phyloP scores from a whole-genome alignment of 1,139 yeast genomes.

The Geotrichum histeridarum region DNA sequence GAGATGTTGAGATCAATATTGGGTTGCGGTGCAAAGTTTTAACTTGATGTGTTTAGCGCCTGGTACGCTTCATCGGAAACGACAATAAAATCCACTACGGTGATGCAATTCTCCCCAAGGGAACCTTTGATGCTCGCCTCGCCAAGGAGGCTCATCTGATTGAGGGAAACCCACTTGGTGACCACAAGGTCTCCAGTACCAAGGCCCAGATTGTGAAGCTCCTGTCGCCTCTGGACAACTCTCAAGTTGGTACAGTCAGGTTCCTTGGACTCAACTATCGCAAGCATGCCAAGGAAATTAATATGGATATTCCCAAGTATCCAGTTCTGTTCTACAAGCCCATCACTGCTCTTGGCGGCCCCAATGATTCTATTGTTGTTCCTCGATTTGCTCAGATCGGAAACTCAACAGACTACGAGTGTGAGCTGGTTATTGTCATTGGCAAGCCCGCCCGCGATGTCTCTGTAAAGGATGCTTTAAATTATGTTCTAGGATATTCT shows the following conservation, averaged over 20 bases:
- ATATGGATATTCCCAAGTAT: constrained; percentile 39
- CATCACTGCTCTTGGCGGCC: constrained; percentile 40
- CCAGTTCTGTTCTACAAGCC: constrained; percentile 51
- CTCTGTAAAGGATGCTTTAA: constrained; percentile 42
- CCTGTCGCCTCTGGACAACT: constrained; percentile 26
- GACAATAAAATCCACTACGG: constrained; percentile 43
- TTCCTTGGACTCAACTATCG: constrained; percentile 36
- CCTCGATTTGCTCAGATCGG: constrained; percentile 44
- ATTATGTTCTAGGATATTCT: constrained; percentile 49
- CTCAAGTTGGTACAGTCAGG: constrained; percentile 36
- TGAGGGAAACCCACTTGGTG: constrained; percentile 17
- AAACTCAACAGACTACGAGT: constrained; percentile 48
- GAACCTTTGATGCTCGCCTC: constrained; percentile 32
- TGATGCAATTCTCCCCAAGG: constrained; percentile 41
- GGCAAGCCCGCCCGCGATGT: constrained; percentile 49
- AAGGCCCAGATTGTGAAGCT: constrained; percentile 10
- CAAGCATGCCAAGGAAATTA: constrained; percentile 32
- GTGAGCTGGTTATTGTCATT: constrained; percentile 50
- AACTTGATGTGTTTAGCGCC: no score
- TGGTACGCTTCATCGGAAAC: constrained; percentile 6
- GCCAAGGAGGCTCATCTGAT: constrained; percentile 40
- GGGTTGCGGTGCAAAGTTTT: no score
- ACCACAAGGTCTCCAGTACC: constrained; percentile 10
- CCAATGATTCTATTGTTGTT: constrained; percentile 41
- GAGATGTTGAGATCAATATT: no score